Conservation (phyloP, 768 basidiomycete species). For the Crassisporium funariophilum region DNA sequence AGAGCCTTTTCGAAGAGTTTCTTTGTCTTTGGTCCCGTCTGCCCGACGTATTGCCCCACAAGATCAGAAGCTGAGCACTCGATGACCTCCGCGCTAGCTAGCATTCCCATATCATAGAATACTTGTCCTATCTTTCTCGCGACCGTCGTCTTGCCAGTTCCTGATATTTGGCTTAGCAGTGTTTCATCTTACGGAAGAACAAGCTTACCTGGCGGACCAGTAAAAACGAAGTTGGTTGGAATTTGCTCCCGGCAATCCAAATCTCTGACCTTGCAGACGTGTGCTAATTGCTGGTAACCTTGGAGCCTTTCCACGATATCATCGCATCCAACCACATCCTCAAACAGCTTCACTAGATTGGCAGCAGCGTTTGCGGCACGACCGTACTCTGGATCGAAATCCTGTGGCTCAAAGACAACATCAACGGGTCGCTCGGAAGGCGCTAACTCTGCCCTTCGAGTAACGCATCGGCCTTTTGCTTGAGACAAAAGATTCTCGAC, state of each 20-base stretch:
- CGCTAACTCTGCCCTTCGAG: slow-evolving; percentile 32
- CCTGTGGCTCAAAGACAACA: slow-evolving; percentile 52
- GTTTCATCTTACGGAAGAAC: background rate
- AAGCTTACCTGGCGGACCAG: slow-evolving; percentile 65
- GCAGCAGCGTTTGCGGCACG: slow-evolving; percentile 46
- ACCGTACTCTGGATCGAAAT: slow-evolving; percentile 67
- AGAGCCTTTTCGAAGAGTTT: slow-evolving; percentile 64
- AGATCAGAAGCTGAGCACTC: slow-evolving; percentile 75
- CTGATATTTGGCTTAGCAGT: slow-evolving; percentile 38
- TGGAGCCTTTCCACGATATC: slow-evolving; percentile 50
- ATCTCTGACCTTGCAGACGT: slow-evolving; percentile 43
- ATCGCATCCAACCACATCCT: slow-evolving; percentile 64
- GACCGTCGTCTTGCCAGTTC: slow-evolving; percentile 65
- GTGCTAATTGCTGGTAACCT: slow-evolving; percentile 56
- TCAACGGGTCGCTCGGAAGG: slow-evolving; percentile 29
- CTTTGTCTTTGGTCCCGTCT: slow-evolving; percentile 68
- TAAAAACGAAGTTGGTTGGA: slow-evolving; percentile 71
- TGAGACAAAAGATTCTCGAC: slow-evolving; percentile 60
- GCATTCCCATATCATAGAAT: slow-evolving; percentile 64
- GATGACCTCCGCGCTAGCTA: slow-evolving; percentile 47
- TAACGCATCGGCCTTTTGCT: slow-evolving; percentile 51
- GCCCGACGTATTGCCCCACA: slow-evolving; percentile 69
- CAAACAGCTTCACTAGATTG: slow-evolving; percentile 59
- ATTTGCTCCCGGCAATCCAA: slow-evolving; percentile 53
- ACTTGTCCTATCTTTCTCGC: slow-evolving; percentile 65